Evolutionary conservation across 106 monocot species (phyloP), one percentile per base, ranked within the genome.

Genomic region (Platanthera guangdongensis): DNA sequence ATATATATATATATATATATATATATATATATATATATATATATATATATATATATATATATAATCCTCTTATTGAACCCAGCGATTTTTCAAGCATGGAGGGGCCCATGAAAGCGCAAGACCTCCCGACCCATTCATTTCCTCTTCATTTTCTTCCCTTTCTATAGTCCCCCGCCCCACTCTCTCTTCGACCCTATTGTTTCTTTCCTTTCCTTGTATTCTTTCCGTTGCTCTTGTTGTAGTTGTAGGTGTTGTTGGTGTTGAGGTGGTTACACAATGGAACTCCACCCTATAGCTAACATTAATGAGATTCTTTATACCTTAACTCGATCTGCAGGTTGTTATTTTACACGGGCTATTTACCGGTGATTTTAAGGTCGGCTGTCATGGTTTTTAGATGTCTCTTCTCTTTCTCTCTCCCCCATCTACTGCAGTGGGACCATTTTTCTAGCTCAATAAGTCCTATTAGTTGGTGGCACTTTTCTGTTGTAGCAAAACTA

Each of bases 351-450:
- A 45, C 69, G 75, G 78, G 78, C 55, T 79, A 84, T 87, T 84
- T 81, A 65, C n/a, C 51, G 28, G 51, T 80, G 82, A 87, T 85
- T 78, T 88, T 83, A 83, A 83, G 88, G 85, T 88, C 88, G 76
- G 68, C 47, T 83, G 88, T 88, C 88, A 77, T 75, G 13, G 22
- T 59, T 83, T 65, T 51, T 25, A 47, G 77, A 85, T 80, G 85
- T 63, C 55, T 18, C 71, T 76, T 75, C 52, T 62, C 59, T 75
- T 69, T 57, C 64, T 77, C 46, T 74, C 46, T 55, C 49, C 72
- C 81, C n/a, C 32, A 32, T 32, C 32, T 32, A 32, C 32, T 32
- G 32, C 32, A 12, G 8, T 8, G 48, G 51, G 77, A 63, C 72
- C 57, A 76, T 3, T n/a, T 73, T 64, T 68, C 72, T 49, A 45